Percentiles rank a stretch among this genome's conserved stretches.
phyloP scores from a whole-genome alignment of 441 rosid species.

The Syzygium syzygioides region DNA sequence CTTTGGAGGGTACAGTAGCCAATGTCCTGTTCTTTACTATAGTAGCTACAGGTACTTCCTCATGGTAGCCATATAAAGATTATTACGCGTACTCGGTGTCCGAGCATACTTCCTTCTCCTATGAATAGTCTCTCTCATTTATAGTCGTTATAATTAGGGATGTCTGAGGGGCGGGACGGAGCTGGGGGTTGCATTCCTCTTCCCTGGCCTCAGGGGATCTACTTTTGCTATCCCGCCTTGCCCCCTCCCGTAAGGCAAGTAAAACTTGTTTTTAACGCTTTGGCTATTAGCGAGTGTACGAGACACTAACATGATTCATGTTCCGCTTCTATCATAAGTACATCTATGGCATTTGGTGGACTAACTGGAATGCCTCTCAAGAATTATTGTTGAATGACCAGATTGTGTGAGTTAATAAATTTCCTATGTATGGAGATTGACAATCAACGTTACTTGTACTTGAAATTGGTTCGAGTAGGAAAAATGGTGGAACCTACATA shows the following conservation, averaged over 20 bases:
- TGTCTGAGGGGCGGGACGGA: neutral
- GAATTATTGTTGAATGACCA: neutral
- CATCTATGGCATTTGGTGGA: neutral
- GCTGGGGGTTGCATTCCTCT: neutral
- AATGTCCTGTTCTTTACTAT: neutral
- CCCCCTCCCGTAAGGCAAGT: neutral
- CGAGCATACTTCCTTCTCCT: neutral
- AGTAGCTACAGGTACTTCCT: neutral
- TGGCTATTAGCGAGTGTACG: neutral
- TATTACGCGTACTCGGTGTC: neutral
- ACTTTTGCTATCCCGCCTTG: neutral
- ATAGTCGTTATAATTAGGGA: neutral
- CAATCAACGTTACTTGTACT: neutral
- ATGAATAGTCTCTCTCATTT: neutral
- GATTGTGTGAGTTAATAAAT: neutral
- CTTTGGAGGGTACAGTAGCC: neutral
- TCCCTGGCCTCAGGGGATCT: neutral
- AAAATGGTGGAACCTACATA: neutral
- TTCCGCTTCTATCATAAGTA: neutral
- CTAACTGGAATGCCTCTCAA: neutral
- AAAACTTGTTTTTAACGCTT: neutral
- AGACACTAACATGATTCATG: neutral
- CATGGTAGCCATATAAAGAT: neutral
- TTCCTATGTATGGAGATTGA: neutral
- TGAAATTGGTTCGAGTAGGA: neutral